A percentile compares a stretch with the other conserved stretches of the same genome.
Conservation (phyloP, 257 asterid species). For the Lantana camara region DNA sequence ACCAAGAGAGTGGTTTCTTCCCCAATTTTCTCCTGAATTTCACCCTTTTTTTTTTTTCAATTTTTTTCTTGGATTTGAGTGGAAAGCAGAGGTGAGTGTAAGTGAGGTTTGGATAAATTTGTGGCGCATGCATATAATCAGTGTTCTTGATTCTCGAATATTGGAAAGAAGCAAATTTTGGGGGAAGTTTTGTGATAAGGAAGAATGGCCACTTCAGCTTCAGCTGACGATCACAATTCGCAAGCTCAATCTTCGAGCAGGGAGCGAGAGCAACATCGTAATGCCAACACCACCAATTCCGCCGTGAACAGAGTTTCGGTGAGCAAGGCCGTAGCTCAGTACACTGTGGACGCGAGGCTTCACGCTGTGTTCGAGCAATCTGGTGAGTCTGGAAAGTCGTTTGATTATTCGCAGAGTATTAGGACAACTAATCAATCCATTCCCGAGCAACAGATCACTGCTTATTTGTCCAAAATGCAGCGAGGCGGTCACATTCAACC, state of each 20-base stretch:
- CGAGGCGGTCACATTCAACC: conserved; percentile 84
- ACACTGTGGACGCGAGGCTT: conserved; percentile 74
- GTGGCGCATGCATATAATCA: conserved; percentile 23
- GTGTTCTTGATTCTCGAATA: too few relatives aligned
- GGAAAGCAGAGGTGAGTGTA: not conserved
- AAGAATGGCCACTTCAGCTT: conserved; percentile 48
- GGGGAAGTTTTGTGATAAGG: not conserved
- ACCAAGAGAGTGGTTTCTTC: conserved; percentile 24
- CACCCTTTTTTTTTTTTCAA: not conserved
- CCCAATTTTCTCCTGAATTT: conserved; percentile 3
- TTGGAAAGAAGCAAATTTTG: not conserved
- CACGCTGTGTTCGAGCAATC: conserved; percentile 90
- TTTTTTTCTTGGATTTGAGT: not conserved
- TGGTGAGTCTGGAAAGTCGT: conserved; percentile 76
- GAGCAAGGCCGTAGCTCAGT: conserved; percentile 79
- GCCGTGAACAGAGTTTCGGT: conserved; percentile 38
- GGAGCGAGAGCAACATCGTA: conserved; percentile 26
- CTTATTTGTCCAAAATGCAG: conserved; percentile 74
- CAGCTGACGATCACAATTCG: conserved; percentile 20
- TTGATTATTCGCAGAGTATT: conserved; percentile 72
- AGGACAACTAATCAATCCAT: conserved; percentile 43
- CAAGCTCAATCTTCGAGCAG: conserved; percentile 46
- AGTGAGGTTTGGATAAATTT: not conserved
- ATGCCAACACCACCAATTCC: conserved; percentile 26
- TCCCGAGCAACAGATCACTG: conserved; percentile 69